Evolutionary conservation across 768 basidiomycete species (phyloP), one percentile per base, ranked within the genome.

Genomic region (Pisolithus sp.): DNA sequence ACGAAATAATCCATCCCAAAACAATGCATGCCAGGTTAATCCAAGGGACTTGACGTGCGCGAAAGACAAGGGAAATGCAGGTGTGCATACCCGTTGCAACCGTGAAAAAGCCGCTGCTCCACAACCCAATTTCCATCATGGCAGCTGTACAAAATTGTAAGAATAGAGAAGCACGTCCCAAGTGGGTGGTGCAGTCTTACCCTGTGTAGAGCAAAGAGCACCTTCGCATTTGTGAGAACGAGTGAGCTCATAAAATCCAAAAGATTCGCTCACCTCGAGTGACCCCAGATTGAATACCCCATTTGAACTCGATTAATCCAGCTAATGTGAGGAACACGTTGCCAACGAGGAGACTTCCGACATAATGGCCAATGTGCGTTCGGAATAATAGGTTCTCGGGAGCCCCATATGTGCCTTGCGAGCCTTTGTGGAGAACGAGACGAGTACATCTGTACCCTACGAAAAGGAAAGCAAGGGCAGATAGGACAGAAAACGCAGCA

Each of bases 331-430:
- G 78, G 61, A 82, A 68, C 49, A 79, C 67, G 62, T 86, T 82
- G 53, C 77, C 76, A 24, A 82, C 57, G 53, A 87, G 70, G 51
- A 89, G 71, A 59, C 80, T 85, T 37, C 71, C 74, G n/a, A 78
- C 76, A 62, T 86, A 87, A 46, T 78, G 76, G 1, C 87, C 87
- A 13, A 87, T 75, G 55, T 85, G 85, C 7, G 85, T 85, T 51
- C 77, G 75, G 65, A 89, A 86, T 65, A 88, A 86, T 53, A 80
- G 68, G 39, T 75, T 78, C 63, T 81, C 80, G 30, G 65, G 62
- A 4, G 58, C 51, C 44, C 68, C 67, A 28, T 54, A 49, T 17
- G 73, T 61, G 53, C 64, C 60, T 26, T 59, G 46, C 17, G 62
- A 55, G 34, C 50, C 59, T 30, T 56, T 61, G 52, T 72, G 57